phyloP scores from a whole-genome alignment of 371 early-diverging fungal species.

The Apophysomyces trapeziformis region DNA sequence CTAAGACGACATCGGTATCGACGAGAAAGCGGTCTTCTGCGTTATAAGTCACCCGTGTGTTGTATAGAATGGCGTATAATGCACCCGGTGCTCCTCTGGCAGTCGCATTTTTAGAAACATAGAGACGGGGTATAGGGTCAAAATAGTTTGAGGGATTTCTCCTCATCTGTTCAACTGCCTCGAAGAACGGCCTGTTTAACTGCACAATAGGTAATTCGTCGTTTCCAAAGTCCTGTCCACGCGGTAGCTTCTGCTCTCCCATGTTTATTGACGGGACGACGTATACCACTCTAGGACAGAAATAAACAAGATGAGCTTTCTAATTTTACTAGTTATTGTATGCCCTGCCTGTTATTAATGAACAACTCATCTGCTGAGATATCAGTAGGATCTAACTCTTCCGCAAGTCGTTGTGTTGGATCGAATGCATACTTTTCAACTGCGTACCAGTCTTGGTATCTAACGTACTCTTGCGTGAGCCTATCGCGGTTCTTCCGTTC shows the following conservation, averaged over 20 bases:
- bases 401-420: background rate
- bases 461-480: background rate
- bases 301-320: background rate
- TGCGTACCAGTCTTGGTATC: background rate
- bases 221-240: constrained; percentile 32
- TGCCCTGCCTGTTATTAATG: background rate
- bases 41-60: constrained; percentile 30
- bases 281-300: constrained; percentile 38
- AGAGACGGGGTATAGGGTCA: constrained; percentile 42
- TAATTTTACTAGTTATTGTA: background rate
- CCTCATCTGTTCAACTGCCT: constrained; percentile 45
- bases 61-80: constrained; percentile 47
- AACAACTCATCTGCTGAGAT: background rate
- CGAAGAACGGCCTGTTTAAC: constrained; percentile 50
- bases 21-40: constrained; percentile 31
- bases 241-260: constrained; percentile 38
- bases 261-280: constrained; percentile 45
- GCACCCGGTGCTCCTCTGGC: constrained; percentile 39
- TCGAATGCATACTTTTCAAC: background rate
- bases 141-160: constrained; percentile 27
- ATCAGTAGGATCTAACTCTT: background rate
- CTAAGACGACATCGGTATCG: constrained; percentile 48
- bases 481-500: background rate
- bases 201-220: constrained; percentile 42
- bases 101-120: constrained; percentile 50